Evolutionary conservation across 208 protist genomes (phyloP), one percentile per base, ranked within the genome.

Genomic region (Acanthamoeba quina): DNA sequence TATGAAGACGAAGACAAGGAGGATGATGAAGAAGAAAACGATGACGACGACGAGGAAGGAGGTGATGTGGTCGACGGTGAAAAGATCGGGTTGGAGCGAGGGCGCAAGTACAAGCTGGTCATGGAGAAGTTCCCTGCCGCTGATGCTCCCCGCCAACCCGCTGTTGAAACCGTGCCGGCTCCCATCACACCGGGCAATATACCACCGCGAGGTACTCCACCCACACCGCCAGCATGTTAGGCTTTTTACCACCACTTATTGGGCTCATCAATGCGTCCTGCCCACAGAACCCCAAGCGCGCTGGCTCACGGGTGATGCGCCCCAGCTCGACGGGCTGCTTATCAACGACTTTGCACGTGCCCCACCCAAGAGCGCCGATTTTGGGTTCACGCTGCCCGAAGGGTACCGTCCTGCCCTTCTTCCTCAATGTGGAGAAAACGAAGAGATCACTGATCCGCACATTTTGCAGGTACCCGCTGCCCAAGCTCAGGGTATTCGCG

Each of bases 51-150:
- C 0, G 47, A 26, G 5, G 29, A 58, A 58, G 78, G 24, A 24
- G 52, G 29, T 10, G 82, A 76, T 34, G 64, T 91, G 56, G 60
- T 91, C 10, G 60, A 91, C 26, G 85, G 85, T 1, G 60, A 44
- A 15, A 58, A 91, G 10, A 91, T 91, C 3, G 85, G 85, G 26
- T 44, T 91, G 41, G 85, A 91, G 52, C 31, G 47, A 52, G 85
- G 85, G 44, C 85, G 85, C 19, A 68, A 76, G 41, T 91, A 91
- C 47, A 91, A 78, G 85, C 85, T 91, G 21, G 21, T 91, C 13
- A 44, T 91, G 24, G 85, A 91, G 47, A 31, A 91, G 62, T 26
- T 74, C 41, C 60, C 64, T 15, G 29, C 54, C 54, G 54, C 13
- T 17, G 54, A 15, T 58, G 54, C 54, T 47, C 44, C 82, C 34